phyloP scores from a whole-genome alignment of 164 flowering plant species.

The Amborella trichopoda region DNA sequence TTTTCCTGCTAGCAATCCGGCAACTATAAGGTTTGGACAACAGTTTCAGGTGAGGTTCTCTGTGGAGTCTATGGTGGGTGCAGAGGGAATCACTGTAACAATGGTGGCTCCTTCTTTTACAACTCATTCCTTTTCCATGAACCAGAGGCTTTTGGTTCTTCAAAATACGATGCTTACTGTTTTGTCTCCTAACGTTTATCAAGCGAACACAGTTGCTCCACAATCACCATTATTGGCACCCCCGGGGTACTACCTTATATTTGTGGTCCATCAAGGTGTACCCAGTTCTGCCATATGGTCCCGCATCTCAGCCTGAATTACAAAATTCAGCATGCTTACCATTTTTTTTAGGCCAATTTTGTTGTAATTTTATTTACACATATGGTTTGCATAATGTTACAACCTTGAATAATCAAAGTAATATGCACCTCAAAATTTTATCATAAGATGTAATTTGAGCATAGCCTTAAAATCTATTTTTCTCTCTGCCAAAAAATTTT shows the following conservation, averaged over 20 bases:
- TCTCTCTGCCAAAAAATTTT: no score
- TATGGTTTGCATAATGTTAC: no score
- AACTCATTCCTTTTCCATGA: conserved; percentile 47
- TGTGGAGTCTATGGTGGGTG: neutral
- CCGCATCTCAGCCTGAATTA: no score
- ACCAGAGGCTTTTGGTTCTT: conserved; percentile 30
- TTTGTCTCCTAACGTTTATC: neutral
- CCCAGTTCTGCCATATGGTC: conserved; percentile 66
- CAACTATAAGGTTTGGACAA: conserved; percentile 16
- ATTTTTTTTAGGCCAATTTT: no score
- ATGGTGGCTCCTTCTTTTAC: conserved; percentile 37
- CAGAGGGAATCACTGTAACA: conserved; percentile 11
- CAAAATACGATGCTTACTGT: conserved; percentile 1
- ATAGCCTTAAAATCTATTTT: no score
- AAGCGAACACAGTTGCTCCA: conserved; percentile 16
- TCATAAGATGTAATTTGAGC: no score
- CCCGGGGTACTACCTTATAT: conserved; percentile 29
- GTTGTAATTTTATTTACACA: no score
- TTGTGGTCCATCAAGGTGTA: conserved; percentile 38
- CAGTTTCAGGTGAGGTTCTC: conserved; percentile 14
- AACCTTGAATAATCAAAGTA: no score
- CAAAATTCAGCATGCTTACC: no score
- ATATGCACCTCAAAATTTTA: no score
- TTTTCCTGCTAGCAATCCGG: conserved; percentile 10
- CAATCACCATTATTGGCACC: conserved; percentile 27